A percentile compares a stretch with the other conserved stretches of the same genome.
Conservation (phyloP, 345 rosid genomes). For the Aquilaria yunnanensis region DNA sequence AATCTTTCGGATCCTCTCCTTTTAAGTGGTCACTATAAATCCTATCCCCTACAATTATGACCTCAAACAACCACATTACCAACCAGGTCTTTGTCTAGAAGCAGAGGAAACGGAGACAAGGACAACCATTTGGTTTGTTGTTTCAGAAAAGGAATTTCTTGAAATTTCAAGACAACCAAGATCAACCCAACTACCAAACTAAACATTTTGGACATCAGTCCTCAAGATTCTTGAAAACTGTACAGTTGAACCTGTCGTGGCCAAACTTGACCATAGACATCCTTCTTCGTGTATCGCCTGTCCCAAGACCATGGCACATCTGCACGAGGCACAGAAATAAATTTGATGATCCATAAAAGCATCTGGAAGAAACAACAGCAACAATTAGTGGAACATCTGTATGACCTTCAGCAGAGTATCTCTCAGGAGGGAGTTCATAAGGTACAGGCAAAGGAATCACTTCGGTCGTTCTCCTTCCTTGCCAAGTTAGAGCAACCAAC, state of each 20-base stretch:
- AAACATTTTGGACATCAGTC: neutral
- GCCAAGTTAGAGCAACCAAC: constrained; percentile 66
- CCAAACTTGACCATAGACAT: constrained; percentile 84
- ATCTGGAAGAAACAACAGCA: neutral
- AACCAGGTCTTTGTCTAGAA: no score
- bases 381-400: neutral
- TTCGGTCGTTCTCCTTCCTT: constrained; percentile 37
- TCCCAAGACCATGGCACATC: constrained; percentile 99
- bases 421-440: constrained; percentile 73
- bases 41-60: no score
- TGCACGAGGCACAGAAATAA: constrained; percentile 17
- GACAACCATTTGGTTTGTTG: no score
- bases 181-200: neutral
- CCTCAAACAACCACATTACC: no score
- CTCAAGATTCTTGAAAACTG: constrained; percentile 21
- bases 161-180: neutral
- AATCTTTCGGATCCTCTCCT: no score
- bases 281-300: constrained; percentile 60
- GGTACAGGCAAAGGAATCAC: constrained; percentile 66
- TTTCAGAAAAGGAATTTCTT: no score
- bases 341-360: constrained; percentile 4
- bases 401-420: constrained; percentile 66
- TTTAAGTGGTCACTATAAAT: no score
- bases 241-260: constrained; percentile 42
- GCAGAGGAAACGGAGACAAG: no score